Evolutionary conservation across 495 filamentous ascomycete species (phyloP).

Genomic region (Aspergillus carlsbadensis): DNA sequence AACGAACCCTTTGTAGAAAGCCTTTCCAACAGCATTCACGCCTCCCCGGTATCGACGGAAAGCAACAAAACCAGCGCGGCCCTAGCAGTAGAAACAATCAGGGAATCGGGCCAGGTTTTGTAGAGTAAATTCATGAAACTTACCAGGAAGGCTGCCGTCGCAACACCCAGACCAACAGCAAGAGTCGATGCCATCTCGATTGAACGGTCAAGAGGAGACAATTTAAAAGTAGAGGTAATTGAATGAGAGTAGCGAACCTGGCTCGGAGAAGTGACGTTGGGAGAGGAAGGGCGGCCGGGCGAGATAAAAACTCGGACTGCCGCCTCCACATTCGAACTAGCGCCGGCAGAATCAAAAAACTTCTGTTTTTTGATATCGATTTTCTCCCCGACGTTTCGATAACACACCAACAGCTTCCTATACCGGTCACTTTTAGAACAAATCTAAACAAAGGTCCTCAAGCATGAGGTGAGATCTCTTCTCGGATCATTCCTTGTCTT

Average conservation of each 20-base stretch:
- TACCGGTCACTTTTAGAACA: neutral
- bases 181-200: conserved; percentile 70
- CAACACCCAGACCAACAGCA: conserved; percentile 76
- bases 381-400: conserved; percentile 22
- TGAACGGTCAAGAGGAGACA: neutral
- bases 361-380: conserved; percentile 25
- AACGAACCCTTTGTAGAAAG: conserved; percentile 83
- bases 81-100: conserved; percentile 50
- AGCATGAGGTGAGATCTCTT: conserved; percentile 11
- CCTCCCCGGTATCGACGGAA: conserved; percentile 78
- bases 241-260: neutral
- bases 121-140: conserved; percentile 28
- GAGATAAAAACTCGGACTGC: conserved; percentile 30
- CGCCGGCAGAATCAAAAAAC: conserved; percentile 26
- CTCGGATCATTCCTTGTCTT: neutral
- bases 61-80: conserved; percentile 87
- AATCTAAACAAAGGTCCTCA: neutral
- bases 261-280: conserved; percentile 17
- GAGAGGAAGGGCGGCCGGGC: conserved; percentile 12
- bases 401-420: conserved; percentile 1
- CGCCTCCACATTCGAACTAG: conserved; percentile 24
- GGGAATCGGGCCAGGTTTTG: neutral
- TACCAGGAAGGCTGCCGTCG: conserved; percentile 75
- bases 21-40: conserved; percentile 74
- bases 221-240: neutral